phyloP scores from a whole-genome alignment of 148 eudicot species.

The Agrostemma githago region DNA sequence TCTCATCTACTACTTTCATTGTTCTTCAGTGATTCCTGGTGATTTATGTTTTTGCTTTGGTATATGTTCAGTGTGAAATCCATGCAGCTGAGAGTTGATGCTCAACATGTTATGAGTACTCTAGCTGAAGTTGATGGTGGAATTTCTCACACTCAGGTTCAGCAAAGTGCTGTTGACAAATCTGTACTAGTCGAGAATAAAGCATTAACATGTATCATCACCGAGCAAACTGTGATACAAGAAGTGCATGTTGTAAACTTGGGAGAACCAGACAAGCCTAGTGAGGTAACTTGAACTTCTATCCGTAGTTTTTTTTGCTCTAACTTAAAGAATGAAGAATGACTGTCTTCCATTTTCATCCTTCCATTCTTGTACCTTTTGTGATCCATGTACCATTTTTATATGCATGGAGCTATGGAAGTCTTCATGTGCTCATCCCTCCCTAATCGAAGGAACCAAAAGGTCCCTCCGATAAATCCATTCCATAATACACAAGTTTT shows the following conservation, averaged over 20 bases:
- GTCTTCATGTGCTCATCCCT: background rate
- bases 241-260: slow-evolving; percentile 17
- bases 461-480: background rate
- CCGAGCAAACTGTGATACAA: slow-evolving; percentile 25
- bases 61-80: slow-evolving; percentile 12
- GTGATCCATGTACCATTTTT: background rate
- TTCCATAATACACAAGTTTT: background rate
- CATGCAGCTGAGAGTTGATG: slow-evolving; percentile 16
- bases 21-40: background rate
- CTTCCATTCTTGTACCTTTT: background rate
- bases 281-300: slow-evolving; percentile 21
- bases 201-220: slow-evolving; percentile 17
- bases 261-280: slow-evolving; percentile 11
- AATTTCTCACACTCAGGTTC: slow-evolving; percentile 8
- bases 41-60: slow-evolving; percentile 1
- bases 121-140: slow-evolving; percentile 10
- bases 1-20: background rate
- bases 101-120: slow-evolving; percentile 9
- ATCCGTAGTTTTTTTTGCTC: background rate
- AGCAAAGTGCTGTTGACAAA: slow-evolving; percentile 17
- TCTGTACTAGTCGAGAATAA: slow-evolving; percentile 16
- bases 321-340: background rate
- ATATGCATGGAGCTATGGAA: background rate
- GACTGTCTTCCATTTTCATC: background rate
- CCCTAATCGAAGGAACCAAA: background rate